phyloP scores from a whole-genome alignment of 306 rosid genomes.

The Cucurbita ficifolia region DNA sequence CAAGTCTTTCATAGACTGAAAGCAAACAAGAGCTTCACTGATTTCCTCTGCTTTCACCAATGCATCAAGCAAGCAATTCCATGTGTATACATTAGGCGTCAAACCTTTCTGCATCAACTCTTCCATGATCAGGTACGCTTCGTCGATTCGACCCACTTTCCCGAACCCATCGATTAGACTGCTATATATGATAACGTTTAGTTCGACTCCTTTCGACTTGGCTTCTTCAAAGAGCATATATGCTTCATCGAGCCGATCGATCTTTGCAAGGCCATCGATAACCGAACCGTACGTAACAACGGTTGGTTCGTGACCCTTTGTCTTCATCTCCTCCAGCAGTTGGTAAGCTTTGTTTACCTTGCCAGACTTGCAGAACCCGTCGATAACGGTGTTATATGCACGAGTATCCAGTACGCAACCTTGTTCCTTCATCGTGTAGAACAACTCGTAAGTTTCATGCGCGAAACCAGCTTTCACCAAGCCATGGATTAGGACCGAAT shows the following conservation, averaged over 20 bases:
- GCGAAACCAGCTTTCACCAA: slow-evolving; percentile 83
- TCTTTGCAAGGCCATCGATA: slow-evolving; percentile 82
- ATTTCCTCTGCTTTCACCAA: slow-evolving; percentile 89
- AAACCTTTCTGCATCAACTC: slow-evolving; percentile 83
- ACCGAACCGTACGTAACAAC: slow-evolving; percentile 85
- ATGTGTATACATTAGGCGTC: slow-evolving; percentile 65
- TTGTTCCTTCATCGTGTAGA: slow-evolving; percentile 72
- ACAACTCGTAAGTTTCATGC: slow-evolving; percentile 55
- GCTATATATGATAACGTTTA: slow-evolving; percentile 61
- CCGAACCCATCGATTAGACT: slow-evolving; percentile 92
- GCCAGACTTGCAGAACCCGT: slow-evolving; percentile 84
- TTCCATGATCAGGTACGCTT: slow-evolving; percentile 81
- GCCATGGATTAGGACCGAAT: slow-evolving; percentile 77
- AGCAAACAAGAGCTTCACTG: slow-evolving; percentile 76
- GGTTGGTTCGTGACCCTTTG: slow-evolving; percentile 68
- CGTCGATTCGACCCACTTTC: slow-evolving; percentile 92
- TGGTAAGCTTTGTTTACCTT: slow-evolving; percentile 87
- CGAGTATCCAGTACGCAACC: slow-evolving; percentile 69
- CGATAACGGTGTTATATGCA: slow-evolving; percentile 67
- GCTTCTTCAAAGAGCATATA: slow-evolving; percentile 96
- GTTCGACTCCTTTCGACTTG: slow-evolving; percentile 54
- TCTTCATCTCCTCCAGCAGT: slow-evolving; percentile 81
- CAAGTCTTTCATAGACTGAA: slow-evolving; percentile 65
- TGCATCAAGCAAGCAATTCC: slow-evolving; percentile 86
- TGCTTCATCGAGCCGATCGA: slow-evolving; percentile 91